Base-by-base conservation (phyloP, 305 asterid genomes). In the Fraxinus angustifolia region DNA sequence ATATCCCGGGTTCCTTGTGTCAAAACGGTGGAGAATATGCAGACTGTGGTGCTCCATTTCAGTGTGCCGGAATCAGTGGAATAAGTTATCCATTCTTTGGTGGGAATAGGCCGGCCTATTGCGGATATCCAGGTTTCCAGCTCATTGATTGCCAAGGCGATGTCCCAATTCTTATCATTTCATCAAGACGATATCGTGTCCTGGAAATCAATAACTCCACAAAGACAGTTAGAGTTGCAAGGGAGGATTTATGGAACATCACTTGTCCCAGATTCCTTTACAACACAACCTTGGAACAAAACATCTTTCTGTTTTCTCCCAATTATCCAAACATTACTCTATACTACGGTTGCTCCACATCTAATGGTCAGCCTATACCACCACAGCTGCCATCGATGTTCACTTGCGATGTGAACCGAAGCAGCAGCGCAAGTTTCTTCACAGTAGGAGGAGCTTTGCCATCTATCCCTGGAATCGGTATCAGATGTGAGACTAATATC, bases 31-130 rank as follows among this genome's bases (percentile, higher is more conserved):
- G 31, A 42, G 86, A 2, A 16, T 89, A 82, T 34, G 3, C 1
- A 2, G 17, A 12, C 68, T 93, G 98, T 75, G 14, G 72, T 0
- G 79, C 83, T 85, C 58, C 76, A 0, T 72, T 85, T 34, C 42
- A 7, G 36, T 93, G 98, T 14, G 89, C 90, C 6, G 40, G 26
- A 62, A 67, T 87, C 42, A 17, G 0, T 0, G 40, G 26, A 4
- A 40, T 88, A 2, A 3, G 14, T 6, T 92, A 91, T 58, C 98
- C 97, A 7, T 93, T 91, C 82, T 86, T 84, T 60, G 94, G 92
- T 7, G 91, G 82, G 28, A 0, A 3, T 14, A 84, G 93, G 45
- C 87, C 90, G 2, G 1, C 1, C 0, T 68, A 76, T 53, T 94
- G 97, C 23, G 97, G 97, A 28, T 78, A 77, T 34, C 91, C 90